phyloP scores from a whole-genome alignment of 495 filamentous ascomycete species.

The Podospora pseudopauciseta region DNA sequence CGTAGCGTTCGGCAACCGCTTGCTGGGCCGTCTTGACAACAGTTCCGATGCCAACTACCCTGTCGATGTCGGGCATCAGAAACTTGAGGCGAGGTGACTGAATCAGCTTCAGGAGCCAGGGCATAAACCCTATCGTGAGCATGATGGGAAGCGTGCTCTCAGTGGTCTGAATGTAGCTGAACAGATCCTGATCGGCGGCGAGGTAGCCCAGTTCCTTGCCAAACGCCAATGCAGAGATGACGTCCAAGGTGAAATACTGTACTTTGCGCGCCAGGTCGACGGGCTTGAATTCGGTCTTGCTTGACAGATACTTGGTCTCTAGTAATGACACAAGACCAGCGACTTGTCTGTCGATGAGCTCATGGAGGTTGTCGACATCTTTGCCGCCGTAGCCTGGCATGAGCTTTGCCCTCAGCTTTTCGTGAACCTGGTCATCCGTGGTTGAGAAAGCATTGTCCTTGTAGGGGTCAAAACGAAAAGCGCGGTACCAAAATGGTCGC shows the following conservation, averaged over 20 bases:
- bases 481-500: not conserved
- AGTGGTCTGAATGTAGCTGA: constrained; percentile 31
- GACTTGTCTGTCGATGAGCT: constrained; percentile 30
- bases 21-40: constrained; percentile 30
- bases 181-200: constrained; percentile 52
- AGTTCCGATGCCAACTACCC: constrained; percentile 42
- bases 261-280: constrained; percentile 53
- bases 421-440: not conserved
- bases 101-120: constrained; percentile 4
- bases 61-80: constrained; percentile 53
- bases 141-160: constrained; percentile 22
- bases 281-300: constrained; percentile 40
- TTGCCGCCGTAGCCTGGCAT: constrained; percentile 12
- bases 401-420: not conserved
- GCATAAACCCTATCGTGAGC: constrained; percentile 10
- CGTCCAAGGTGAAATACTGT: constrained; percentile 55
- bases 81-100: constrained; percentile 28
- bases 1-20: constrained; percentile 35
- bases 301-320: constrained; percentile 46
- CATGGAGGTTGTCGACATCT: constrained; percentile 15
- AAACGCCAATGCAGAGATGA: constrained; percentile 61
- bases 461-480: not conserved
- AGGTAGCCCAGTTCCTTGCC: constrained; percentile 62
- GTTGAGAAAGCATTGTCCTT: not conserved
- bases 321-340: constrained; percentile 36